Evolutionary conservation across 2,329 filamentous ascomycete species (phyloP).

Genomic region (Trichoderma guizhouense): DNA sequence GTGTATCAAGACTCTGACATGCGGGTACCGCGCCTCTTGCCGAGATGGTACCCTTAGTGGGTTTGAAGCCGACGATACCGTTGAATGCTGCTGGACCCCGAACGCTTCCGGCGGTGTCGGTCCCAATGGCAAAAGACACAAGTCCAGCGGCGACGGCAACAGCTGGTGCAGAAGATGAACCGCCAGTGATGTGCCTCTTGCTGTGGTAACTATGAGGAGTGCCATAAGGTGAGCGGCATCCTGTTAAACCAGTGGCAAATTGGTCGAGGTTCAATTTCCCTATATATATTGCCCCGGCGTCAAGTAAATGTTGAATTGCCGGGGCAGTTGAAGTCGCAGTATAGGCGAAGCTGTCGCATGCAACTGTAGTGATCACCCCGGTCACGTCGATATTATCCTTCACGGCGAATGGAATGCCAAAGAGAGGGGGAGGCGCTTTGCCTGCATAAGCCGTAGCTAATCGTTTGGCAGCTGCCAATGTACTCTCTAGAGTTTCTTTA

Average conservation of each 20-base stretch:
- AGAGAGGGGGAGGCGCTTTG: conserved; percentile 20
- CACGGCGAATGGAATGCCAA: conserved; percentile 23
- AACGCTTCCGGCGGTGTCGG: conserved; percentile 23
- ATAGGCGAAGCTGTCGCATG: conserved; percentile 18
- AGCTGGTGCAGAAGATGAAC: conserved; percentile 24
- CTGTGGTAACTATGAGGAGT: conserved; percentile 21
- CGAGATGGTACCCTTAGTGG: conserved; percentile 4
- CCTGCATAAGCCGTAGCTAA: background rate
- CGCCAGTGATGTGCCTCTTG: conserved; percentile 21
- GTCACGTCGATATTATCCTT: conserved; percentile 25
- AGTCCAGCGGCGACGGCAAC: conserved; percentile 22
- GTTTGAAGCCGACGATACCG: conserved; percentile 21
- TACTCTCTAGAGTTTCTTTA: background rate
- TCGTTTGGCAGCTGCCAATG: background rate
- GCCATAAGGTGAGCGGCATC: conserved; percentile 21
- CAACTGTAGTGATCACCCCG: conserved; percentile 18
- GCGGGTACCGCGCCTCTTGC: background rate
- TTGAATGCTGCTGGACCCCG: conserved; percentile 23
- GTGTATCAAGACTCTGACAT: background rate
- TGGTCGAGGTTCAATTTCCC: conserved; percentile 54
- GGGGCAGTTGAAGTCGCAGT: conserved; percentile 20
- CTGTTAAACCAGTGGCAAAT: conserved; percentile 22
- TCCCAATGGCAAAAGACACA: conserved; percentile 23
- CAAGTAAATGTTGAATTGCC: conserved; percentile 22
- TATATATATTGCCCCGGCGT: conserved; percentile 29